Evolutionary conservation across 1,284 basidiomycete species (phyloP).

Genomic region (Mycena sp.): DNA sequence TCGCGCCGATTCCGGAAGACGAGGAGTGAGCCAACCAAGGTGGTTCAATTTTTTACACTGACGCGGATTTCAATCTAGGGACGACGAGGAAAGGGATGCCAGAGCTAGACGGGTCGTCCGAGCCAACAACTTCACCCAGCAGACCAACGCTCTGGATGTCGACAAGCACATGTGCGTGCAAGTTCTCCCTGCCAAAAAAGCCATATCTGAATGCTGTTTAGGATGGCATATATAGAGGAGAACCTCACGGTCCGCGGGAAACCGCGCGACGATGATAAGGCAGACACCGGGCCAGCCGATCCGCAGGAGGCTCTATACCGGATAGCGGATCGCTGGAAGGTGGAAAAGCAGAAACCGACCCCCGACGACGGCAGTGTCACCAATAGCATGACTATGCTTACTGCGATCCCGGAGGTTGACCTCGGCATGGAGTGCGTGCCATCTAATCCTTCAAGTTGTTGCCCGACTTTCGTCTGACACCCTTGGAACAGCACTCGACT

Average conservation of each 20-base stretch:
- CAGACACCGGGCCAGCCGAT: conserved; percentile 60
- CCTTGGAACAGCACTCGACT: conserved; percentile 73
- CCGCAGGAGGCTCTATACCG: conserved; percentile 87
- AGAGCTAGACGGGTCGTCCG: conserved; percentile 81
- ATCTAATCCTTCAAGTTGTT: conserved; percentile 1
- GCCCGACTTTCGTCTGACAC: too few species aligned
- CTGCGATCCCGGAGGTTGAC: conserved; percentile 96
- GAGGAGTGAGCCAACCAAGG: conserved; percentile 58
- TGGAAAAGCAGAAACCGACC: conserved; percentile 61
- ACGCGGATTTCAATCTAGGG: conserved; percentile 47
- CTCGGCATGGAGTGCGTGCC: conserved; percentile 93
- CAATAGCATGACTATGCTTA: conserved; percentile 93
- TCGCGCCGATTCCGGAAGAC: conserved; percentile 56
- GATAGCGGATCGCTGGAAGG: conserved; percentile 78
- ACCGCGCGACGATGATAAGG: conserved; percentile 56
- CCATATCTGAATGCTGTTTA: conserved; percentile 42
- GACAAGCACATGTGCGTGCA: conserved; percentile 96
- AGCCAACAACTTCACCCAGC: conserved; percentile 94
- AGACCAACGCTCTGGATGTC: conserved; percentile 95
- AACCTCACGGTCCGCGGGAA: conserved; percentile 86
- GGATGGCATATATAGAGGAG: conserved; percentile 98
- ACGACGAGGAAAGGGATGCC: conserved; percentile 71
- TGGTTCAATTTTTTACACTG: conserved; percentile 2
- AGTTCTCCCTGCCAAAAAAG: background rate
- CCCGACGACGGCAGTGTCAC: conserved; percentile 92